Conservation (phyloP, 2,329 filamentous ascomycete genomes). For the Fusarium haematococcum region DNA sequence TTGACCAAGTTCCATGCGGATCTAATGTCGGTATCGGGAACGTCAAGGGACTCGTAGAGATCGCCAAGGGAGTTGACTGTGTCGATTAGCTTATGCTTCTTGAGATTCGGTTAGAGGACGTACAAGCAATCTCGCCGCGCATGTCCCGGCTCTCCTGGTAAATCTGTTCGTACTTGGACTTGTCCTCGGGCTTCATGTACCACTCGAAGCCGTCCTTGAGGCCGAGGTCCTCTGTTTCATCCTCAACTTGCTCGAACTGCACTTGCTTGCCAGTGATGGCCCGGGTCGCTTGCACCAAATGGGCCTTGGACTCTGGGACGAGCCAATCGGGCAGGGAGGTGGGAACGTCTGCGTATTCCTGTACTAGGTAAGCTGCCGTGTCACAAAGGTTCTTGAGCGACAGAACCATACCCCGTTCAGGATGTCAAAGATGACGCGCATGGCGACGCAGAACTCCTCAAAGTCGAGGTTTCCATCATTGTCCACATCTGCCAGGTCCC, state of each 20-base stretch:
- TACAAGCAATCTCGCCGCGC: constrained; percentile 85
- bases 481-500: constrained; percentile 97
- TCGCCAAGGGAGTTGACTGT: constrained; percentile 82
- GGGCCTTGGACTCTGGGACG: constrained; percentile 92
- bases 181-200: constrained; percentile 97
- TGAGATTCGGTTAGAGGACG: constrained; percentile 47
- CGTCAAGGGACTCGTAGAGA: constrained; percentile 84
- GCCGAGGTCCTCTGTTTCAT: constrained; percentile 83
- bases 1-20: constrained; percentile 98
- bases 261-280: constrained; percentile 83
- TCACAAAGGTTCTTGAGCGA: background rate
- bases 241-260: constrained; percentile 86
- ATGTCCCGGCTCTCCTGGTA: constrained; percentile 92
- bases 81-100: constrained; percentile 20
- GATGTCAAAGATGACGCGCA: constrained; percentile 97
- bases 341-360: constrained; percentile 95
- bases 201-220: constrained; percentile 98
- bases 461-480: constrained; percentile 98
- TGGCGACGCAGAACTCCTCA: constrained; percentile 99
- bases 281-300: constrained; percentile 85
- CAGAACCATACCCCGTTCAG: constrained; percentile 81
- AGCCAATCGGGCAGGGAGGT: constrained; percentile 91
- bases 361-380: constrained; percentile 29
- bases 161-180: constrained; percentile 95
- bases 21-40: constrained; percentile 82